A percentile compares a stretch with the other conserved stretches of the same genome.
Evolutionary conservation across 495 filamentous ascomycete species (phyloP).

Genomic region (Cryomyces minteri): DNA sequence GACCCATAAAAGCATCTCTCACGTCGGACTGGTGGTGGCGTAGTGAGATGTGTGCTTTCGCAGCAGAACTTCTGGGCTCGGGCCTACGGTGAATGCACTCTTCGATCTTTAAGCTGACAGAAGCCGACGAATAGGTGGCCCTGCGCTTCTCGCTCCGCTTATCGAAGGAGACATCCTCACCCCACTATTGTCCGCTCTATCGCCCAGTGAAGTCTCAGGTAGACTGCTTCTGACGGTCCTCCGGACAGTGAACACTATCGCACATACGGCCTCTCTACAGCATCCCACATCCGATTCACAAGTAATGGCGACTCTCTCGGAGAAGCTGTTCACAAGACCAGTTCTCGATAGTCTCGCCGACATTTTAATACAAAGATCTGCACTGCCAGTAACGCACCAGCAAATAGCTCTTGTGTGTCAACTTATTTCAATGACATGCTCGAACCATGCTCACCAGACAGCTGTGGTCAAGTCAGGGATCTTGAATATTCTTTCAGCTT

Average conservation of each 20-base stretch:
- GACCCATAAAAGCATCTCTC: too few species aligned
- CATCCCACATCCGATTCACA: background rate
- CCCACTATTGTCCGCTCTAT: constrained; percentile 46
- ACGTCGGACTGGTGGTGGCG: too few species aligned
- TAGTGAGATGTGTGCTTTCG: too few species aligned
- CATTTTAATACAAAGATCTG: constrained; percentile 43
- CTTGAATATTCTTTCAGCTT: constrained; percentile 61
- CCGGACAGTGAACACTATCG: constrained; percentile 52
- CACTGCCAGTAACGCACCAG: constrained; percentile 31
- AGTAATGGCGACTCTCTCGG: background rate
- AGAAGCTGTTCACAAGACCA: constrained; percentile 10
- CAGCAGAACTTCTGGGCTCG: too few species aligned
- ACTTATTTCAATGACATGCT: constrained; percentile 53
- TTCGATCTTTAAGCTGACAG: too few species aligned
- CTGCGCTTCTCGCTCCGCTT: constrained; percentile 58
- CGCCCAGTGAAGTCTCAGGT: constrained; percentile 41
- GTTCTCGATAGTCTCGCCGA: constrained; percentile 35
- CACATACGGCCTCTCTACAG: constrained; percentile 28
- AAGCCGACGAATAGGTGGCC: constrained; percentile 39
- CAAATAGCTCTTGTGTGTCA: constrained; percentile 49
- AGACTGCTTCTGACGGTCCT: constrained; percentile 54
- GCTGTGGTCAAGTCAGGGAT: constrained; percentile 50
- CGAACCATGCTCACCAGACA: constrained; percentile 47
- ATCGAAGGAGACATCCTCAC: constrained; percentile 45
- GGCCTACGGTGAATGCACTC: too few species aligned